These are phyloP conservation scores for Globisporangium alternatum DNA, from an alignment of 352 stramenopile genomes.

Conservation along the genomic window DNA sequence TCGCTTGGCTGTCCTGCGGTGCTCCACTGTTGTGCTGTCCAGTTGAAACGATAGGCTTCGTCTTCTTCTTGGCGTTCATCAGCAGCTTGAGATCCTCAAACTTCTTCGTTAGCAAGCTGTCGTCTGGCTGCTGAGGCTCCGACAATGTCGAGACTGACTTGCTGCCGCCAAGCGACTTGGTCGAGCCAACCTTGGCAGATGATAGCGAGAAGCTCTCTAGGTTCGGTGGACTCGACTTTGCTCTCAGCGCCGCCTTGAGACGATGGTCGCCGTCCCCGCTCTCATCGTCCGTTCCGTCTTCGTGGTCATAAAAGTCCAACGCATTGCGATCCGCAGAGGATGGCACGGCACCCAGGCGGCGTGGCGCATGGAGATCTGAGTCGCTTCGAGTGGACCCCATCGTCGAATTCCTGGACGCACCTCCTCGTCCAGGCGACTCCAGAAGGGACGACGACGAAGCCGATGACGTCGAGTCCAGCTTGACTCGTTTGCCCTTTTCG, in stretches of 20 bases:
- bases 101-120: slow-evolving; percentile 47
- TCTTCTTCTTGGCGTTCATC: slow-evolving; percentile 41
- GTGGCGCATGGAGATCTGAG: slow-evolving; percentile 54
- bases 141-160: slow-evolving; percentile 17
- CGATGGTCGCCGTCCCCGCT: slow-evolving; percentile 12
- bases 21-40: background rate
- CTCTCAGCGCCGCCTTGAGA: background rate
- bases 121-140: slow-evolving; percentile 4
- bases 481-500: slow-evolving; percentile 29
- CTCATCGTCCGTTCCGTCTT: slow-evolving; percentile 27
- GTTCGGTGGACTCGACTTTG: slow-evolving; percentile 15
- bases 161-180: slow-evolving; percentile 15
- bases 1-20: background rate
- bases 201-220: slow-evolving; percentile 10
- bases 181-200: background rate
- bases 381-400: slow-evolving; percentile 51
- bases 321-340: slow-evolving; percentile 53
- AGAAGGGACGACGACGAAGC: slow-evolving; percentile 15
- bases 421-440: slow-evolving; percentile 4
- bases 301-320: slow-evolving; percentile 49
- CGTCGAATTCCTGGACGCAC: background rate
- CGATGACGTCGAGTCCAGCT: slow-evolving; percentile 12
- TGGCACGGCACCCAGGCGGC: slow-evolving; percentile 35
- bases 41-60: background rate
- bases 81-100: slow-evolving; percentile 64